Conservation (phyloP, 345 rosid species). For the Schrenkiella parvula region DNA sequence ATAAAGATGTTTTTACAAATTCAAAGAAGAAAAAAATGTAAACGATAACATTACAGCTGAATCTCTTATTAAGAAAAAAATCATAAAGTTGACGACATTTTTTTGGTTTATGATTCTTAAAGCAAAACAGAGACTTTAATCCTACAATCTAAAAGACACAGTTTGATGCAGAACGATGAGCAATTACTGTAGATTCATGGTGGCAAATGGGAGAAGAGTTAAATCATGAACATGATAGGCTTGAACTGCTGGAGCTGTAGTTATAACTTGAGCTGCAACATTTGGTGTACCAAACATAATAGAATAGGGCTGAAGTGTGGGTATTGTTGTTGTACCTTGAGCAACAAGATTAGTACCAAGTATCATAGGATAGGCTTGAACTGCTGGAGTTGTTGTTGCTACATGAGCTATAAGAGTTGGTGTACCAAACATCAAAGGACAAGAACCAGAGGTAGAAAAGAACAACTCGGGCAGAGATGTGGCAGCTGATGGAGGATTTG, state of each 20-base stretch:
- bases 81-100: neutral
- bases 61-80: neutral
- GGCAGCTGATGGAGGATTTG: neutral
- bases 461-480: conserved; percentile 4
- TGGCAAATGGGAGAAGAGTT: neutral
- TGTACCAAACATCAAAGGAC: neutral
- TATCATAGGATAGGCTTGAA: neutral
- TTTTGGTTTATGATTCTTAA: neutral
- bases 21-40: neutral
- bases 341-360: neutral
- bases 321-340: neutral
- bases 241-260: neutral
- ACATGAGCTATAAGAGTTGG: neutral
- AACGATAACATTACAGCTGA: neutral
- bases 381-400: neutral
- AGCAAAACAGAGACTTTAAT: conserved; percentile 4
- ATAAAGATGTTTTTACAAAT: neutral
- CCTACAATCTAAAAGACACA: neutral
- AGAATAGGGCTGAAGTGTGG: neutral
- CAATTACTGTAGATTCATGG: conserved; percentile 13
- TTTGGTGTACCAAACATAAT: neutral
- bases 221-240: conserved; percentile 1
- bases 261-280: neutral
- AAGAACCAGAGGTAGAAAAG: neutral
- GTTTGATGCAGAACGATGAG: neutral